phyloP scores from a whole-genome alignment of 1,284 basidiomycete species.

The Wolfiporia cocos region DNA sequence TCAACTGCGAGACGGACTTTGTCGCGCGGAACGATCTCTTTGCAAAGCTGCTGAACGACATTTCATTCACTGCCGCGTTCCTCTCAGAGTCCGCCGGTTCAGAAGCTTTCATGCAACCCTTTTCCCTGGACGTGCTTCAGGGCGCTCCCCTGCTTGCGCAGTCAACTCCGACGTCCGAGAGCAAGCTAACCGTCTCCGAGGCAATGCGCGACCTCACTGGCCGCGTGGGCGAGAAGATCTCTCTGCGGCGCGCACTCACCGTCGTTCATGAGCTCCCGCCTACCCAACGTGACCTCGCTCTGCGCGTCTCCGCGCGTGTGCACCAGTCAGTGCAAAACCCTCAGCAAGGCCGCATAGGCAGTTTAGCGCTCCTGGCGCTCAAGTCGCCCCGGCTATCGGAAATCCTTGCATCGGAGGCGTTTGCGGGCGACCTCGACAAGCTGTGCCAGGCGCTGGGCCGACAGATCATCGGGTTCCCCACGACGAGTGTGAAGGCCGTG shows the following conservation, averaged over 20 bases:
- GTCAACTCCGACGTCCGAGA: conserved; percentile 12
- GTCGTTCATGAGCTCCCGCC: conserved; percentile 53
- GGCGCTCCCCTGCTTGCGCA: conserved; percentile 61
- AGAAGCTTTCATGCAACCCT: conserved; percentile 34
- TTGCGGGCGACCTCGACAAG: conserved; percentile 49
- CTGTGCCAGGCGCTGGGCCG: conserved; percentile 75
- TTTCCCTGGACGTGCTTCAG: conserved; percentile 47
- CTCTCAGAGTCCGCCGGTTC: conserved; percentile 50
- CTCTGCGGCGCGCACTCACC: conserved; percentile 67
- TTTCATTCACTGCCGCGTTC: conserved; percentile 86
- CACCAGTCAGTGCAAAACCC: conserved; percentile 49
- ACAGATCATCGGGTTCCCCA: conserved; percentile 85
- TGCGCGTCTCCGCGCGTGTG: conserved; percentile 74
- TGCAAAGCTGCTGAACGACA: conserved; percentile 67
- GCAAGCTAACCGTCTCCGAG: conserved; percentile 51
- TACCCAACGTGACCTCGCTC: conserved; percentile 34
- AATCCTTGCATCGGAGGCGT: conserved; percentile 36
- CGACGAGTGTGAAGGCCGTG: conserved; percentile 44
- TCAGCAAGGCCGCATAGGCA: conserved; percentile 65
- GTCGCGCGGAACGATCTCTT: conserved; percentile 89
- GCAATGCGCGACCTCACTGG: conserved; percentile 79
- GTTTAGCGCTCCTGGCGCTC: conserved; percentile 61
- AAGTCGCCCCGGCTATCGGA: conserved; percentile 38
- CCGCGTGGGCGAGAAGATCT: conserved; percentile 88
- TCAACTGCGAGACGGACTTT: conserved; percentile 98